phyloP scores from a whole-genome alignment of 345 rosid genomes.

The Noccaea bulbosa region DNA sequence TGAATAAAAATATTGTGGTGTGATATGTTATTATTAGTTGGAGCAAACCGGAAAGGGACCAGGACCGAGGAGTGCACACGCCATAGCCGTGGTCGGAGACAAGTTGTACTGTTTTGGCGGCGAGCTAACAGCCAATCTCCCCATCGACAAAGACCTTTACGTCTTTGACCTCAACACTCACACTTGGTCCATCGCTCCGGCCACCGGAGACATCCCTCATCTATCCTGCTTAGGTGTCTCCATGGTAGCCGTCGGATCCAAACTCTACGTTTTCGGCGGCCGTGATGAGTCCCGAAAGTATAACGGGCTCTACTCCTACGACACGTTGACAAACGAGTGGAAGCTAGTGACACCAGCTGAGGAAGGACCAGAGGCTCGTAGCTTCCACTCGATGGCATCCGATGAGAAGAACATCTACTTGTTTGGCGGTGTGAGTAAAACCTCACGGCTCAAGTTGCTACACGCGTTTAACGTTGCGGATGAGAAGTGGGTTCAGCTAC shows the following conservation, averaged over 20 bases:
- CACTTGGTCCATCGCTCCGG: conserved; percentile 33
- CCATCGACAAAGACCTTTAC: conserved; percentile 36
- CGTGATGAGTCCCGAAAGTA: conserved; percentile 22
- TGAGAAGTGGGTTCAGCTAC: conserved; percentile 26
- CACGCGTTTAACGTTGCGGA: conserved; percentile 1
- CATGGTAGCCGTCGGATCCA: conserved; percentile 27
- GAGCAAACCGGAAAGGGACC: conserved; percentile 28
- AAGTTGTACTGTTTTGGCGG: conserved; percentile 31
- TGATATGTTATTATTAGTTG: not conserved
- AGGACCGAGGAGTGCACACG: conserved; percentile 30
- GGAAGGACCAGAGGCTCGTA: conserved; percentile 29
- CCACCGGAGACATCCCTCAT: conserved; percentile 21
- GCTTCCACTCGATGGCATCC: conserved; percentile 25
- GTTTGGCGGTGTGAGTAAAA: conserved; percentile 29
- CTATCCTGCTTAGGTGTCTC: conserved; percentile 4
- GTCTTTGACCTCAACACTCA: conserved; percentile 29
- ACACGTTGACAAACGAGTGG: conserved; percentile 31
- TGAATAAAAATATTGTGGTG: not conserved
- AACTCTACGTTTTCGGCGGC: conserved; percentile 31
- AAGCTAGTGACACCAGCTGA: conserved; percentile 10
- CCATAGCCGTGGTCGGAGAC: conserved; percentile 31
- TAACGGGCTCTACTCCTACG: conserved; percentile 22
- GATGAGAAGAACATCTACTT: conserved; percentile 24
- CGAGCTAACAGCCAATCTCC: conserved; percentile 14
- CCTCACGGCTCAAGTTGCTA: conserved; percentile 6